A percentile compares a stretch with the other conserved stretches of the same genome.
Conservation (phyloP, 305 asterid species). For the Fraxinus platypoda region DNA sequence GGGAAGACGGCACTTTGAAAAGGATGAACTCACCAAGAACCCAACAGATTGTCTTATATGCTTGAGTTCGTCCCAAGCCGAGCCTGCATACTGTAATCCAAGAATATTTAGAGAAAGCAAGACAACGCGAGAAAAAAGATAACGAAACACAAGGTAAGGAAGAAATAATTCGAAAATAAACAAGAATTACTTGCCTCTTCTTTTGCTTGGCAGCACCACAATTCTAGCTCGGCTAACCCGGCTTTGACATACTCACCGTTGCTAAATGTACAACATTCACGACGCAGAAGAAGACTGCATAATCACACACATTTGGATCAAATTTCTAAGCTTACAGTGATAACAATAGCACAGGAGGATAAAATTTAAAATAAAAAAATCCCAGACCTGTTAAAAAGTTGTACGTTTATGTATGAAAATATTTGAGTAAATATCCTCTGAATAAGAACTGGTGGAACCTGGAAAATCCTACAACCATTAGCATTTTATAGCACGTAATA, state of each 20-base stretch:
- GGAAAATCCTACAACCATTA: constrained; percentile 36
- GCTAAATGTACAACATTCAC: constrained; percentile 96
- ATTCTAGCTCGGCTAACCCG: constrained; percentile 93
- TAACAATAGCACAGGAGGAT: not conserved
- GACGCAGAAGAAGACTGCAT: constrained; percentile 89
- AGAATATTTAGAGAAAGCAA: constrained; percentile 17
- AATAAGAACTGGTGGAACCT: constrained; percentile 94
- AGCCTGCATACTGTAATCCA: constrained; percentile 79
- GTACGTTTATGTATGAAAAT: constrained; percentile 82
- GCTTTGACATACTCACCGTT: constrained; percentile 96
- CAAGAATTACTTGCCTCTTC: constrained; percentile 57
- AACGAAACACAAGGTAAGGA: not conserved
- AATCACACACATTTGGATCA: constrained; percentile 8
- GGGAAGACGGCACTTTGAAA: not conserved
- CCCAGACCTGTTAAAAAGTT: constrained; percentile 82
- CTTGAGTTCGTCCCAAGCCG: constrained; percentile 98
- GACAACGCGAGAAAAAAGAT: not conserved
- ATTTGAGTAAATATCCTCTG: constrained; percentile 87
- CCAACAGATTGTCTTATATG: constrained; percentile 99
- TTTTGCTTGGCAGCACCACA: constrained; percentile 97
- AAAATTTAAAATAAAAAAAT: constrained; percentile 6
- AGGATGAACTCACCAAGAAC: constrained; percentile 69
- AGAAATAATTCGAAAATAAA: not conserved
- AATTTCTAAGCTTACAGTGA: constrained; percentile 13
- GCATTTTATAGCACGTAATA: constrained; percentile 24